Percentiles rank a stretch among this genome's conserved stretches.
phyloP scores from a whole-genome alignment of 441 rosid species.

The Hura crepitans region DNA sequence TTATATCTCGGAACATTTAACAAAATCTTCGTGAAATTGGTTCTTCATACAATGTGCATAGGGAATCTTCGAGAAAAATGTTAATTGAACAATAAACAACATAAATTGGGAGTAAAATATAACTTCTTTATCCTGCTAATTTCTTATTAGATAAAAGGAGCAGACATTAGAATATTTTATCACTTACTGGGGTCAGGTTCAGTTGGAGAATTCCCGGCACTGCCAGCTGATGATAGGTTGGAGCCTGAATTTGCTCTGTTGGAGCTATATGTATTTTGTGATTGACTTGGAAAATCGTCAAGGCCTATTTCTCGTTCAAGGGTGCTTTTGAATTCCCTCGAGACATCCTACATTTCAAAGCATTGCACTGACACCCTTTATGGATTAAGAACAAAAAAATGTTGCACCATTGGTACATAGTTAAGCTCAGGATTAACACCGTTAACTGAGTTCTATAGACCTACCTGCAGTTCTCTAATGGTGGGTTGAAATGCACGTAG shows the following conservation, averaged over 20 bases:
- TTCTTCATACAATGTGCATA: background rate
- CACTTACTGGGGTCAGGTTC: slow-evolving; percentile 55
- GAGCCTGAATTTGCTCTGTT: slow-evolving; percentile 27
- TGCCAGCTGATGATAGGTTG: slow-evolving; percentile 38
- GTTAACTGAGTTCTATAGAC: slow-evolving; percentile 10
- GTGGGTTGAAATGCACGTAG: slow-evolving; percentile 89
- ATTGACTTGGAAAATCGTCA: slow-evolving; percentile 49
- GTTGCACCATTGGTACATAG: slow-evolving; percentile 16
- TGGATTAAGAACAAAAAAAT: slow-evolving; percentile 6
- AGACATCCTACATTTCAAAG: slow-evolving; percentile 57
- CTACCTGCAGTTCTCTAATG: slow-evolving; percentile 53
- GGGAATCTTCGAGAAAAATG: background rate
- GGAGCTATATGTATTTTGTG: slow-evolving; percentile 40
- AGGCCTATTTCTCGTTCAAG: slow-evolving; percentile 91
- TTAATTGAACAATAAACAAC: background rate
- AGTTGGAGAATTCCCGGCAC: slow-evolving; percentile 35
- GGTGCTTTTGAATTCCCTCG: slow-evolving; percentile 91
- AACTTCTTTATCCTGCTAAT: slow-evolving; percentile 3
- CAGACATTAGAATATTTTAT: slow-evolving; percentile 12
- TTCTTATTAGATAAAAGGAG: background rate
- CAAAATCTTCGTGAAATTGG: background rate
- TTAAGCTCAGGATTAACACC: slow-evolving; percentile 5
- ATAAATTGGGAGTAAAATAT: background rate
- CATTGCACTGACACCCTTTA: slow-evolving; percentile 3
- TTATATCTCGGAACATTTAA: background rate